Conservation (phyloP, 768 basidiomycete species). For the Boletus fagicola region DNA sequence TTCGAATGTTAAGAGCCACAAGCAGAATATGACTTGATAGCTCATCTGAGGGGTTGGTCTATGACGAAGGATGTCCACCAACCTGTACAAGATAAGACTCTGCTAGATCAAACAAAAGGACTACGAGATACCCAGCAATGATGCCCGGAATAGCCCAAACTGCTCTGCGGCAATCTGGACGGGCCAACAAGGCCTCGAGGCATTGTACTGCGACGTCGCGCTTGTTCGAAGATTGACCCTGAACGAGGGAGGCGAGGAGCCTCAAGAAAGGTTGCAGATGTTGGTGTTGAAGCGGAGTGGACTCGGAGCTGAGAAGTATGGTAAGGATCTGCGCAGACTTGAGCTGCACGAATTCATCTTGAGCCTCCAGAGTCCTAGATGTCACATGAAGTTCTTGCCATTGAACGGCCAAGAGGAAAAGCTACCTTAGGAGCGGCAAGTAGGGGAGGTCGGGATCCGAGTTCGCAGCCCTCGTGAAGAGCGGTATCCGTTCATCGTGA, state of each 20-base stretch:
- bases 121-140: conserved; percentile 54
- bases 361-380: conserved; percentile 70
- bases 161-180: conserved; percentile 74
- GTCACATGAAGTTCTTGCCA: conserved; percentile 4
- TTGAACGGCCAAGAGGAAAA: background rate
- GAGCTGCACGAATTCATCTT: conserved; percentile 94
- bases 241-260: conserved; percentile 58
- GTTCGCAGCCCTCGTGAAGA: conserved; percentile 63
- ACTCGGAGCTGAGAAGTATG: conserved; percentile 68
- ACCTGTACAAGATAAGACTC: conserved; percentile 40
- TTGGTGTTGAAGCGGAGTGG: conserved; percentile 45
- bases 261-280: conserved; percentile 61
- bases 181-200: conserved; percentile 78
- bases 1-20: conserved; percentile 95
- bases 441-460: conserved; percentile 81
- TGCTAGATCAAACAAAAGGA: background rate
- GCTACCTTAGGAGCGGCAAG: conserved; percentile 69
- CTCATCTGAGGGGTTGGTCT: conserved; percentile 90
- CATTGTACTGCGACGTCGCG: conserved; percentile 92
- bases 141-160: conserved; percentile 77
- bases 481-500: conserved; percentile 81
- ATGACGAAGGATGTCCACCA: conserved; percentile 79
- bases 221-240: conserved; percentile 59
- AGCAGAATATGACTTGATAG: conserved; percentile 89
- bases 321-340: conserved; percentile 88